Evolutionary conservation across 352 stramenopile genomes (phyloP).

Genomic region (Phytophthora litchii): DNA sequence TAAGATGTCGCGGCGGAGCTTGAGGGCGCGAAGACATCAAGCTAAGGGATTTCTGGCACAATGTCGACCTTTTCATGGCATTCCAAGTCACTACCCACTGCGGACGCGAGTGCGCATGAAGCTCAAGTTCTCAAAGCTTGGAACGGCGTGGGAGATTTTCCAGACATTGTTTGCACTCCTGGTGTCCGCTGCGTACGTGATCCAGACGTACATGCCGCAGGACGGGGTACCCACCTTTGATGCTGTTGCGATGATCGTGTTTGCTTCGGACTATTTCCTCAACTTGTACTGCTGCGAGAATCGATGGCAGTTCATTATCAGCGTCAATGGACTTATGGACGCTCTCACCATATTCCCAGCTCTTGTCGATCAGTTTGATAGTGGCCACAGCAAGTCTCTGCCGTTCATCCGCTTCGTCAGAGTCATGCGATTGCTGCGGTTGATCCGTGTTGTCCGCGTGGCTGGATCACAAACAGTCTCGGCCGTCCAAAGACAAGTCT

Average conservation of each 20-base stretch:
- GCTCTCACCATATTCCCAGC: conserved; percentile 63
- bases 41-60: conserved; percentile 17
- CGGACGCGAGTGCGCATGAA: conserved; percentile 64
- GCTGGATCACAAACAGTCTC: conserved; percentile 55
- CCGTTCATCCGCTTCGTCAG: conserved; percentile 70
- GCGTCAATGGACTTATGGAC: conserved; percentile 67
- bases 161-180: conserved; percentile 63
- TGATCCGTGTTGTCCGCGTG: conserved; percentile 54
- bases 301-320: conserved; percentile 49
- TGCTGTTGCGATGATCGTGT: conserved; percentile 46
- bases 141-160: conserved; percentile 60
- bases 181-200: conserved; percentile 55
- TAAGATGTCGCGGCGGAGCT: conserved; percentile 20
- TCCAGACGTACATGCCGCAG: conserved; percentile 52
- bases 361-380: conserved; percentile 41
- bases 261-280: conserved; percentile 60
- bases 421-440: conserved; percentile 60
- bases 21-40: conserved; percentile 17
- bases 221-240: conserved; percentile 40
- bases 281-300: conserved; percentile 72
- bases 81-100: conserved; percentile 57
- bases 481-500: conserved; percentile 69
- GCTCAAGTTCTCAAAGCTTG: conserved; percentile 56
- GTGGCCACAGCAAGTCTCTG: conserved; percentile 32
- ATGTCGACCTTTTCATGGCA: conserved; percentile 54